These are phyloP conservation scores for Neospora caninum DNA, from an alignment of 169 alveolate genomes.

Conservation along the genomic window DNA sequence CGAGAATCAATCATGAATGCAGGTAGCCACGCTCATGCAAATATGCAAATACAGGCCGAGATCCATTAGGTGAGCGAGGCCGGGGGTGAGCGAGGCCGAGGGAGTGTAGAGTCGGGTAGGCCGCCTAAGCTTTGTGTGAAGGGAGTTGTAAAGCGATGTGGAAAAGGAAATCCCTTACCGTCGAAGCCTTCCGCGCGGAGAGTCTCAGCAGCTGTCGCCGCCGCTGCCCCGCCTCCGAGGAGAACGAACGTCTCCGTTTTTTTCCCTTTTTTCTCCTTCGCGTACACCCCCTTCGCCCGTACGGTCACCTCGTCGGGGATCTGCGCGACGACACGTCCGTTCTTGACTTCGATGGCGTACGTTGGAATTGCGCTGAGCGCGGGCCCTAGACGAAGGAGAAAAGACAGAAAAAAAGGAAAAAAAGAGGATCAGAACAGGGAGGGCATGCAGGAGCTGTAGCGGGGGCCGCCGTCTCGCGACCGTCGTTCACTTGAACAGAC, in stretches of 20 bases:
- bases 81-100: no score
- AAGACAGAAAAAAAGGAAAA: no score
- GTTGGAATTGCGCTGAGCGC: conserved; percentile 47
- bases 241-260: conserved; percentile 72
- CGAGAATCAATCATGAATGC: no score
- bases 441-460: no score
- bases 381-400: conserved; percentile 60
- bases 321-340: conserved; percentile 38
- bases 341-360: conserved; percentile 54
- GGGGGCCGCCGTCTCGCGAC: no score
- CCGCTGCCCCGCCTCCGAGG: conserved; percentile 91
- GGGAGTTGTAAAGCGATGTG: not conserved
- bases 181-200: conserved; percentile 81
- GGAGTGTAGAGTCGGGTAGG: no score
- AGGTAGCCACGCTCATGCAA: no score
- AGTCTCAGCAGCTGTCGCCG: conserved; percentile 85
- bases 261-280: not conserved
- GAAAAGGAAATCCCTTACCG: conserved; percentile 65
- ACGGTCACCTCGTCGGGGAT: conserved; percentile 1
- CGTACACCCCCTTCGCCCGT: not conserved
- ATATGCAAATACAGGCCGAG: not conserved
- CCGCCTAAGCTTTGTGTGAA: no score
- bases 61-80: no score
- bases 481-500: no score
- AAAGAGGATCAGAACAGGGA: no score